Evolutionary conservation across 805 yeast genomes (phyloP), one percentile per base, ranked within the genome.

Genomic region (Middelhovenomyces tepae): DNA sequence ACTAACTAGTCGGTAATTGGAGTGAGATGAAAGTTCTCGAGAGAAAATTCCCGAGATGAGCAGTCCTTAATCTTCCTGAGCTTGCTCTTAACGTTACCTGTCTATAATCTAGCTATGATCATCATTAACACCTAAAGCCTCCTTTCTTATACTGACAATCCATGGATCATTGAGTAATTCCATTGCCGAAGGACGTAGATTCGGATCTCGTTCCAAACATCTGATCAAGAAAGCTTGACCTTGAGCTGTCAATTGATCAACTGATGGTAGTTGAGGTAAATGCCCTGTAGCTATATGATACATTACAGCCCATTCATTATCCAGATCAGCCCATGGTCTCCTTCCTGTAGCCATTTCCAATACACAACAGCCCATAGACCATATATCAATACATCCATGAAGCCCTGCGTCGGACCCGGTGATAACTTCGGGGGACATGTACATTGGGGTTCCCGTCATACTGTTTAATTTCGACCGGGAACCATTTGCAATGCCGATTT

Each of bases 241-340:
- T 9, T 65, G 72, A 10, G 66, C 69, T 44, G 91, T 77, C 34
- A 91, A 62, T 56, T 85, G 95, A 39, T 80, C 91, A 1, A 67
- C 58, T 0, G 75, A 55, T 4, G 98, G 98, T 34, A 89, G 64
- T 46, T 73, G 85, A 0, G 98, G 98, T 38, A 74, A 67, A 52
- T 84, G 91, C 1, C 95, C 95, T 2, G 94, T 93, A 0, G 96
- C 97, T 50, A 91, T 91, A 54, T 85, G 95, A 51, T 87, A 91
- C 97, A 91, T 89, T 32, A 91, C 83, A 2, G 97, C 95, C 93
- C 93, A 91, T 53, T 89, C 97, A 51, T 91, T 91, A 50, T 91
- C 98, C 40, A 86, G 64, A 55, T 85, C 82, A 10, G 93, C 81
- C 98, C 98, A 91, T 4, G 98, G 98, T 38, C 95, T 67, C 44